Evolutionary conservation across 768 basidiomycete species (phyloP), one percentile per base, ranked within the genome.

Genomic region (Termitomyces heimii): DNA sequence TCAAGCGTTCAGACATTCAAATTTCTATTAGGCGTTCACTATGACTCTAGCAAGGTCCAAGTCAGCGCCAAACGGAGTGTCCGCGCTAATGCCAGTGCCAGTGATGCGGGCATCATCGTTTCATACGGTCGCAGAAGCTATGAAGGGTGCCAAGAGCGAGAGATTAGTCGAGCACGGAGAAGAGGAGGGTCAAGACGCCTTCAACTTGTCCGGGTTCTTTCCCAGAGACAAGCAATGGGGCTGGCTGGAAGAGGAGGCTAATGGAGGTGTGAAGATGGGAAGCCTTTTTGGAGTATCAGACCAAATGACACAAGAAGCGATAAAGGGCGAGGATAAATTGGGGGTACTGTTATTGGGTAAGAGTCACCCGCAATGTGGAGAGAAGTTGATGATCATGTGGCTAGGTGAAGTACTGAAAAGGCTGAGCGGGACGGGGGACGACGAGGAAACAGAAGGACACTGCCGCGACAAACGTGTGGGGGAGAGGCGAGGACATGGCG

Each of bases 191-290:
- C 73, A 73, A 54, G 80, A 82, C 59, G 78, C 79, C 4, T 81
- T 82, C 69, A 77, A 67, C 64, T 70, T 83, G 55, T 65, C 67
- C 32, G 74, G 74, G 9, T 82, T 82, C 69, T 81, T 81, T 65
- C 80, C 81, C 5, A 59, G 67, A 67, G 68, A 65, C 24, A 67
- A 69, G 53, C 68, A 70, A 58, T 79, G 78, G 76, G 61, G 64
- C 35, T 82, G 81, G 81, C 63, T 78, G 56, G 57, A 66, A 32
- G 67, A 66, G 18, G 68, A 63, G 37, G 26, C 16, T 18, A 6
- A 26, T 35, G 50, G 10, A 63, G 66, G 47, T 63, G 51, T 28
- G 59, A 53, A 37, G 51, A 37, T 6, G 9, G 58, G 50, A 53
- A 56, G 56, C 42, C 58, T 62, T 43, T 71, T 59, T 63, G 62